A percentile compares a stretch with the other conserved stretches of the same genome.
Evolutionary conservation across 306 rosid genomes (phyloP).

Genomic region (Rubus parviflorus): DNA sequence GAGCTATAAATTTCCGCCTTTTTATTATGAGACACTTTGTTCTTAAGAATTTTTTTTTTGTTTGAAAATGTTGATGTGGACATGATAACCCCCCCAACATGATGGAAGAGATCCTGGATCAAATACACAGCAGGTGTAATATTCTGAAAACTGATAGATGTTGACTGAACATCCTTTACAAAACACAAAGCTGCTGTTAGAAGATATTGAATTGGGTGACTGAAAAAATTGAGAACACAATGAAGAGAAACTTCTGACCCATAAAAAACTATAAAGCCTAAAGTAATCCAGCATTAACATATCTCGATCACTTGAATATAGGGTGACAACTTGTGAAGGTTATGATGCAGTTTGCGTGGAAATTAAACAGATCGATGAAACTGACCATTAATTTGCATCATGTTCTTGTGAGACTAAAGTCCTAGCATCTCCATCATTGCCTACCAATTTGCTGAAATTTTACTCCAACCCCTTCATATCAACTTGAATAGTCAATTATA

Average conservation of each 20-base stretch:
- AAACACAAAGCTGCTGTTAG: background rate
- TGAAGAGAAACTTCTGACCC: background rate
- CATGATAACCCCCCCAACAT: background rate
- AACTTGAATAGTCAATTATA: background rate
- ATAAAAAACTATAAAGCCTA: background rate
- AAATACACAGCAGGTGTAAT: background rate
- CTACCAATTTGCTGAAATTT: slow-evolving; percentile 20
- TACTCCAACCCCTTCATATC: slow-evolving; percentile 13
- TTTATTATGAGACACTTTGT: background rate
- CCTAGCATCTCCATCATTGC: background rate
- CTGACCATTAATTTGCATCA: slow-evolving; percentile 17
- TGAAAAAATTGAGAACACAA: background rate
- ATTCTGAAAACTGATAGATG: background rate
- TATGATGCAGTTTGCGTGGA: slow-evolving; percentile 26
- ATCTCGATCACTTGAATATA: background rate
- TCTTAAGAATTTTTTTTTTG: background rate
- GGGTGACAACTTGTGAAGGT: background rate
- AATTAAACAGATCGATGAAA: background rate
- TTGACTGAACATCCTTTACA: background rate
- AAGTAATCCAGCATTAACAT: slow-evolving; percentile 2
- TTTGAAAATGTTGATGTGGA: background rate
- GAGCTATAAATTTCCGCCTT: background rate
- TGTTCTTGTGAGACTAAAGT: background rate
- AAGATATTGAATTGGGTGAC: background rate
- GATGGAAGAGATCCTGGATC: background rate